Evolutionary conservation across 768 basidiomycete species (phyloP).

Genomic region (Pisolithus microcarpus): DNA sequence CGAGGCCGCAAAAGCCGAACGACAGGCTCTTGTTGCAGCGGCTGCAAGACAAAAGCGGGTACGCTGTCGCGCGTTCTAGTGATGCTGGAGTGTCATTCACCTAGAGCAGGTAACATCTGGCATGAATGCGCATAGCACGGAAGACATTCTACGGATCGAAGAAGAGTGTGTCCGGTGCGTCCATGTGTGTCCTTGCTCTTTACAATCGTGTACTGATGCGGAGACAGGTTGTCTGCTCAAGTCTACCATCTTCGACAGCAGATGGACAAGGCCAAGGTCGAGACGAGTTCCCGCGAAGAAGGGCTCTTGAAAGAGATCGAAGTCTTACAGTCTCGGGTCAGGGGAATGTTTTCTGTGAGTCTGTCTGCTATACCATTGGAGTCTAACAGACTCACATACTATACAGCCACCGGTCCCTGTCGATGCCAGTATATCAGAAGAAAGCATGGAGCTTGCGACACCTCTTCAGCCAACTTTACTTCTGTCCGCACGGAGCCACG

Average conservation of each 20-base stretch:
- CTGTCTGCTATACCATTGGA: neutral
- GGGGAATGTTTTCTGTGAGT: slow-evolving; percentile 2
- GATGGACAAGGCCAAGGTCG: slow-evolving; percentile 18
- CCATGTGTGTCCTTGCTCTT: neutral
- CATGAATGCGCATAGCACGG: slow-evolving; percentile 14
- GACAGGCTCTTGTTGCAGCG: slow-evolving; percentile 22
- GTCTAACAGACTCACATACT: neutral
- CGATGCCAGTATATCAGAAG: slow-evolving; percentile 31
- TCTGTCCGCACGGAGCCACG: slow-evolving; percentile 1
- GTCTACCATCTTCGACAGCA: slow-evolving; percentile 24
- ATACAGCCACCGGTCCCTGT: slow-evolving; percentile 15
- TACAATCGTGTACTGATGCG: neutral
- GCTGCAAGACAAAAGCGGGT: slow-evolving; percentile 20
- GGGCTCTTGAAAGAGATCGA: slow-evolving; percentile 28
- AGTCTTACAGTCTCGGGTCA: slow-evolving; percentile 6
- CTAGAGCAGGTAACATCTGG: slow-evolving; percentile 11
- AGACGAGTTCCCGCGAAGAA: slow-evolving; percentile 26
- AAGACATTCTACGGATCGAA: slow-evolving; percentile 23
- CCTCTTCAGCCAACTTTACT: slow-evolving; percentile 36
- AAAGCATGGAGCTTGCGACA: slow-evolving; percentile 48
- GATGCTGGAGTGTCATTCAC: neutral
- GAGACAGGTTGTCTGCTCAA: slow-evolving; percentile 26
- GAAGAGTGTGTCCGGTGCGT: slow-evolving; percentile 32
- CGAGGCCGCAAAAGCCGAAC: slow-evolving; percentile 33
- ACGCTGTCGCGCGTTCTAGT: neutral